Evolutionary conservation across 1,139 yeast species (phyloP).

Genomic region (Saccharomycopsis hybrid): DNA sequence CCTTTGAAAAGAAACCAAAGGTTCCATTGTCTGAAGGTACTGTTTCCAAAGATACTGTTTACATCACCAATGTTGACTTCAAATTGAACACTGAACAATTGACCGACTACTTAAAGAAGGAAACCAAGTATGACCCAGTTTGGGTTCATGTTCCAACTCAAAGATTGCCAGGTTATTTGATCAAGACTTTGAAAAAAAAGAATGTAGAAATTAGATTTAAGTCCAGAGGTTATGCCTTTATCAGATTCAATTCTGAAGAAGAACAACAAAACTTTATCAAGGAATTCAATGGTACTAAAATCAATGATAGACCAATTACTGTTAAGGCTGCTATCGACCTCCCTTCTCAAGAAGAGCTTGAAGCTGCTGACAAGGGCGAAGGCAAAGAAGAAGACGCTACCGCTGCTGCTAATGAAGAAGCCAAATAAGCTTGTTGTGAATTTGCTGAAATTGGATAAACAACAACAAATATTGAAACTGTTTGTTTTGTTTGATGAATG

Average conservation of each 20-base stretch:
- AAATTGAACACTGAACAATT: constrained; percentile 41
- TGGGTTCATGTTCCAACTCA: constrained; percentile 55
- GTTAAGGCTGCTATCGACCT: constrained; percentile 53
- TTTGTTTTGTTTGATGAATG: no score
- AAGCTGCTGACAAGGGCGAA: background rate
- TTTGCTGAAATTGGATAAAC: no score
- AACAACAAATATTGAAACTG: no score
- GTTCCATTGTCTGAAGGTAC: constrained; percentile 46
- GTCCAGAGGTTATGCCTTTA: constrained; percentile 62
- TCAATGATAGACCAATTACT: constrained; percentile 47
- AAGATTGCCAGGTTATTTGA: constrained; percentile 36
- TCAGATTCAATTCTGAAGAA: constrained; percentile 44
- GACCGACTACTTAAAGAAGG: constrained; percentile 35
- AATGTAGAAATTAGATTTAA: constrained; percentile 37
- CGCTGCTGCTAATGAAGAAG: constrained; percentile 3
- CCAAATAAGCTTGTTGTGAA: constrained; percentile 4
- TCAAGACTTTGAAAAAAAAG: constrained; percentile 35
- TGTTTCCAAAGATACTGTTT: constrained; percentile 49
- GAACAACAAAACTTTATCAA: constrained; percentile 43
- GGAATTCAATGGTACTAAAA: constrained; percentile 44
- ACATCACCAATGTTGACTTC: constrained; percentile 52
- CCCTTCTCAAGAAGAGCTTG: constrained; percentile 22
- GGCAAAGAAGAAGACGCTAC: constrained; percentile 15
- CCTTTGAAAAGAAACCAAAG: constrained; percentile 21
- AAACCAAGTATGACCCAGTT: constrained; percentile 36